Conservation (phyloP, 2,329 filamentous ascomycete species). For the Plectosphaerella sp. region DNA sequence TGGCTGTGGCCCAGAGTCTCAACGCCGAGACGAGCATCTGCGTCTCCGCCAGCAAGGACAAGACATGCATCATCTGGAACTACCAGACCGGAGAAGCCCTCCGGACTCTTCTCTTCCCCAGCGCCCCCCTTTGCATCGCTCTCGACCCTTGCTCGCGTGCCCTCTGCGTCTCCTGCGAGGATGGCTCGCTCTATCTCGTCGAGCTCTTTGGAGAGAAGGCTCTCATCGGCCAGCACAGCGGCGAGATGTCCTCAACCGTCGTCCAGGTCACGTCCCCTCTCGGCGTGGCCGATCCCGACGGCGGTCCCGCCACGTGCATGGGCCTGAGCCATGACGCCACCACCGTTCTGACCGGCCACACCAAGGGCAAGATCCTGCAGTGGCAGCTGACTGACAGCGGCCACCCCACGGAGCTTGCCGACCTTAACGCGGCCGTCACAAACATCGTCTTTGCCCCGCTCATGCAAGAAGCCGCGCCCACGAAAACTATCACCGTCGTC, state of each 20-base stretch:
- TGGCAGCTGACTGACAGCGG: constrained; percentile 76
- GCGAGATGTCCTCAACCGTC: constrained; percentile 52
- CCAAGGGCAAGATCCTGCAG: constrained; percentile 69
- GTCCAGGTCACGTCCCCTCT: constrained; percentile 51
- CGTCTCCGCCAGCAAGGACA: constrained; percentile 79
- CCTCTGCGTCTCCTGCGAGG: constrained; percentile 74
- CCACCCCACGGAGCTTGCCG: constrained; percentile 62
- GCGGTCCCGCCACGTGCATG: constrained; percentile 64
- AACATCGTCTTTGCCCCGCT: constrained; percentile 73
- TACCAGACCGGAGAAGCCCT: constrained; percentile 73
- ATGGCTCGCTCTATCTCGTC: constrained; percentile 74
- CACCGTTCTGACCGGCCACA: constrained; percentile 74
- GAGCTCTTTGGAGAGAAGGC: constrained; percentile 62
- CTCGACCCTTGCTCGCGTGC: constrained; percentile 82
- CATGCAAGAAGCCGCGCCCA: constrained; percentile 39
- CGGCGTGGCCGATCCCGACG: constrained; percentile 56
- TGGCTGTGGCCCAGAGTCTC: constrained; percentile 60
- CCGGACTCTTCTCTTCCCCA: constrained; percentile 76
- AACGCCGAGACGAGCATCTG: constrained; percentile 72
- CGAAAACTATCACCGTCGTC: constrained; percentile 58
- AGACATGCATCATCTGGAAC: constrained; percentile 90
- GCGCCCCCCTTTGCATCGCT: constrained; percentile 65
- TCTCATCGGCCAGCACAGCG: constrained; percentile 47
- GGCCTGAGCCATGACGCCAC: constrained; percentile 79
- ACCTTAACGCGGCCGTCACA: constrained; percentile 76